Evolutionary conservation across 208 protist genomes (phyloP), one percentile per base, ranked within the genome.

Genomic region (Balamuthia mandrillaris): DNA sequence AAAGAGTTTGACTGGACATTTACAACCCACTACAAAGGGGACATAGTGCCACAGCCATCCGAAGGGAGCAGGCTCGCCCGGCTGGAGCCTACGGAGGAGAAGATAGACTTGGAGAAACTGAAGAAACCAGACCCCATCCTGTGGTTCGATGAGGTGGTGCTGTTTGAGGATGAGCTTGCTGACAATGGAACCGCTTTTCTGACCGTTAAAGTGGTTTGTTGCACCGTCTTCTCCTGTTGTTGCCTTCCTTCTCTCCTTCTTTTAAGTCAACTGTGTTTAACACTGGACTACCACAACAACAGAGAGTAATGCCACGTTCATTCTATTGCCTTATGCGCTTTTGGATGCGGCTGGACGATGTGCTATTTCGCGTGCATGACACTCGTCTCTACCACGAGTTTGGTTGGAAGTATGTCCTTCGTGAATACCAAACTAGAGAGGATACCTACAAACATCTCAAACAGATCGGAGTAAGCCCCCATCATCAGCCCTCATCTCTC

Each of bases 1-100:
- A 24, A 42, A 5, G 70, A 79, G 47, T 79, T 45, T 29, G 70
- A 79, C 70, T 79, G 70, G 70, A 79, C 70, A 3, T 79, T 60
- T 29, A 79, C 45, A 21, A 79, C 45, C 10, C 2, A 33, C 31
- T 79, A 79, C 70, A 79, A 60, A 16, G 70, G 70, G 2, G 60
- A 42, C 27, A n/a, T n/a, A n/a, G n/a, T n/a, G n/a, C n/a, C n/a
- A n/a, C n/a, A n/a, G n/a, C n/a, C n/a, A n/a, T n/a, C n/a, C n/a
- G n/a, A n/a, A n/a, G n/a, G n/a, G n/a, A n/a, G n/a, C n/a, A n/a
- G n/a, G n/a, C 3, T 79, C 45, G 9, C 45, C 3, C 21, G 52
- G 6, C 29, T 79, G 70, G 47, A 58, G 24, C n/a, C n/a, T n/a
- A 79, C 45, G 9, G 47, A 52, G 29, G 70, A 79, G 47, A 2